These are phyloP conservation scores for Ustilago shanxiensis DNA, from an alignment of 1,284 basidiomycete genomes.

Conservation along the genomic window DNA sequence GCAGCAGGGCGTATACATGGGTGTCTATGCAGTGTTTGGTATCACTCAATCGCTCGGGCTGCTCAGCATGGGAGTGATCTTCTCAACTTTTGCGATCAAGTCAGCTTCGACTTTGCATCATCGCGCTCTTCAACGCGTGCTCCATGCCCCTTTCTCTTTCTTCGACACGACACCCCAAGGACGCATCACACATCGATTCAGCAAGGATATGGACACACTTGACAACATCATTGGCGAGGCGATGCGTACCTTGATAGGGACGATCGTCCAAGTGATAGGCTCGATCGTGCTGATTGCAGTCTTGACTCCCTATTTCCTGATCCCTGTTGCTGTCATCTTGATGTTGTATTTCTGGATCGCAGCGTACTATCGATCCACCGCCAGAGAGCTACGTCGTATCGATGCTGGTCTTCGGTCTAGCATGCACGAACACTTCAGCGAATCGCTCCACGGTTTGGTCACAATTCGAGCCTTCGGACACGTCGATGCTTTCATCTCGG, in stretches of 20 bases:
- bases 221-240: constrained; percentile 75
- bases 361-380: constrained; percentile 41
- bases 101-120: constrained; percentile 34
- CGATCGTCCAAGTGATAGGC: constrained; percentile 78
- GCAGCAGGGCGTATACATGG: constrained; percentile 47
- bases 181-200: constrained; percentile 53
- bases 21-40: constrained; percentile 47
- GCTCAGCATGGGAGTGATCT: constrained; percentile 49
- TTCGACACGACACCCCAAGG: constrained; percentile 57
- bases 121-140: constrained; percentile 32
- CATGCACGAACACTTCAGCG: constrained; percentile 54
- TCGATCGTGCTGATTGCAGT: constrained; percentile 82
- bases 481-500: constrained; percentile 25
- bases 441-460: constrained; percentile 43
- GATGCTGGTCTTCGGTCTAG: constrained; percentile 42
- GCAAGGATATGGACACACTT: constrained; percentile 66
- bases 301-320: constrained; percentile 84
- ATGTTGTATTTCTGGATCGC: constrained; percentile 72
- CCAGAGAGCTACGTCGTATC: constrained; percentile 40
- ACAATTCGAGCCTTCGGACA: constrained; percentile 47
- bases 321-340: constrained; percentile 75
- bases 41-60: constrained; percentile 34
- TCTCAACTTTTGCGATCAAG: constrained; percentile 38
- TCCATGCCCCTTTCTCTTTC: constrained; percentile 52
- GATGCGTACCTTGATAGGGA: constrained; percentile 80